Evolutionary conservation across 2,329 filamentous ascomycete genomes (phyloP), one percentile per base, ranked within the genome.

Genomic region (Epichloe elymi): DNA sequence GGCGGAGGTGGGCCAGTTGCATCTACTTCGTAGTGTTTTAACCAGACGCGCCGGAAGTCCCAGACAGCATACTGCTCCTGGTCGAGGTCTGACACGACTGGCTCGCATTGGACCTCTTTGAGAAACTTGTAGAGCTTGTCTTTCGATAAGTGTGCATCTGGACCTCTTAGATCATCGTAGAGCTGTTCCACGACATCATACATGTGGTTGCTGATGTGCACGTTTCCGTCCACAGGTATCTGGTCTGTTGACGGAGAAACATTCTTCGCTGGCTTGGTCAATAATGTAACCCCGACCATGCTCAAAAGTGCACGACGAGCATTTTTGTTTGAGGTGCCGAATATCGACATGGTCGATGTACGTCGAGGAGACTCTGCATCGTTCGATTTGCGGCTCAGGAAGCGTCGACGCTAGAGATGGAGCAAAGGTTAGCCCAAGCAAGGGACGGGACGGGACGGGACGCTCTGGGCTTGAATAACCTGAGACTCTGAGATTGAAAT

Each of bases 21-120:
- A 35, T 72, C 64, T 60, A 70, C 70, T 33, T 67, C 67, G 46
- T 70, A 74, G 6, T 63, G 57, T 41, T 66, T 63, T 57, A 67
- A 68, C 73, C 73, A 77, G 19, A 68, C 61, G 56, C 69, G 73
- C 23, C 78, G 66, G 53, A 81, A 81, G 37, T 77, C 70, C 41
- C 71, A 68, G 15, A 71, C 65, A 3, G 56, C 63, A 59, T 76
- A 79, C 2, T 58, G 58, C 4, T 74, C 67, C 41, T 70, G 65
- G 15, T 65, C 58, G 12, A 72, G 59, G n/a, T 44, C 36, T 5
- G 60, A 55, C 4, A 67, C 57, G 5, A 58, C 53, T 12, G 54
- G 46, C 50, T 78, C 74, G 35, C 71, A 71, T 58, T 83, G 79
- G 1, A 67, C 67, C 1, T 63, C 59, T 37, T 67, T 63, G n/a